phyloP scores from a whole-genome alignment of 805 yeast species.

The Candida cerambycidarum region DNA sequence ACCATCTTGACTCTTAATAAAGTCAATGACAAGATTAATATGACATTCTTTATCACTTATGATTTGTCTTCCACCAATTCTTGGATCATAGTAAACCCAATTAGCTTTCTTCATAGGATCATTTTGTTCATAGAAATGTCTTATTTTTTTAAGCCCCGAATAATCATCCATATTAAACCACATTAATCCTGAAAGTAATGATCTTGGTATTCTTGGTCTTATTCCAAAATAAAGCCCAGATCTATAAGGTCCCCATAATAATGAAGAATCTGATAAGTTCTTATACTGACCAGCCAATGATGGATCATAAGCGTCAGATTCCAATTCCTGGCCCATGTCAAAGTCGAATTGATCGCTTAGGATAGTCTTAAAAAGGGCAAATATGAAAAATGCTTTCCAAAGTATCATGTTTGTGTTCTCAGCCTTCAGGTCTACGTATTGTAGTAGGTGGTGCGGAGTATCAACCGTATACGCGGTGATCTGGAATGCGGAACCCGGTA shows the following conservation, averaged over 20 bases:
- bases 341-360: constrained; percentile 16
- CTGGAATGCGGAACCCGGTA: too few relatives aligned
- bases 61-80: constrained; percentile 80
- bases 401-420: too few relatives aligned
- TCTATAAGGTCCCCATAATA: constrained; percentile 89
- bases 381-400: background rate
- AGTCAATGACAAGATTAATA: constrained; percentile 64
- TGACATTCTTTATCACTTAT: constrained; percentile 67
- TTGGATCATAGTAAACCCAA: constrained; percentile 86
- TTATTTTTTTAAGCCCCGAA: constrained; percentile 51
- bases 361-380: background rate
- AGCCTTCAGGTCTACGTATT: too few relatives aligned
- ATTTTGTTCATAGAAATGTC: constrained; percentile 74
- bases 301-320: constrained; percentile 11
- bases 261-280: constrained; percentile 22
- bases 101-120: constrained; percentile 74
- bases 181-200: constrained; percentile 76
- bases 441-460: too few relatives aligned
- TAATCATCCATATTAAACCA: constrained; percentile 75
- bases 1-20: constrained; percentile 69
- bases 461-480: too few relatives aligned
- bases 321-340: constrained; percentile 51
- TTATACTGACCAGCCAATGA: constrained; percentile 19
- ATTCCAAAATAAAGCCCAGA: constrained; percentile 85
- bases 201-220: constrained; percentile 75